Conservation (phyloP, 306 rosid genomes). For the Potentilla sterilis region DNA sequence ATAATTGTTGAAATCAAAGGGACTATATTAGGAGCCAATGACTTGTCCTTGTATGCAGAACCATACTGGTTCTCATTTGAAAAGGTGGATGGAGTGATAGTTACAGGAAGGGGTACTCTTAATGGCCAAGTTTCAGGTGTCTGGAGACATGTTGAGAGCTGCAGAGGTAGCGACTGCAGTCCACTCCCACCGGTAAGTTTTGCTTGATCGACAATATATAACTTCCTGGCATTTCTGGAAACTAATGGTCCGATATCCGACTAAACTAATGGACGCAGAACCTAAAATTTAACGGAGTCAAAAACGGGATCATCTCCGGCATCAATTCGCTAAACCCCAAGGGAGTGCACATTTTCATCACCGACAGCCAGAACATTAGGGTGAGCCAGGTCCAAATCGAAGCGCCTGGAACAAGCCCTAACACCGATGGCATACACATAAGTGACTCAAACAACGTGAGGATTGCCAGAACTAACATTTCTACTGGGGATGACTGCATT, state of each 20-base stretch:
- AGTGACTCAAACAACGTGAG: constrained; percentile 43
- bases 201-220: background rate
- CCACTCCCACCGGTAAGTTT: constrained; percentile 63
- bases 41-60: constrained; percentile 36
- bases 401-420: constrained; percentile 45
- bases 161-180: constrained; percentile 32
- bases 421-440: constrained; percentile 54
- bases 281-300: constrained; percentile 28
- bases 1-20: constrained; percentile 57
- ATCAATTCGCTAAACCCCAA: constrained; percentile 39
- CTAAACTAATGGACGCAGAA: constrained; percentile 23
- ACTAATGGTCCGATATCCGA: background rate
- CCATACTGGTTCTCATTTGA: constrained; percentile 59
- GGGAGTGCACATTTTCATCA: constrained; percentile 50
- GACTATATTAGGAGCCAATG: constrained; percentile 47
- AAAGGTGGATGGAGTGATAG: constrained; percentile 38
- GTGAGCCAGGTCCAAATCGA: constrained; percentile 19
- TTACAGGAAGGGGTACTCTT: constrained; percentile 63
- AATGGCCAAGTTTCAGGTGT: constrained; percentile 58
- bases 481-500: constrained; percentile 54
- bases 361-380: constrained; percentile 31
- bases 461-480: constrained; percentile 33
- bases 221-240: background rate
- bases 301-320: constrained; percentile 34
- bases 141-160: constrained; percentile 47